phyloP scores from a whole-genome alignment of 116 monocot genomes.

The Papilionanthe hybrid region DNA sequence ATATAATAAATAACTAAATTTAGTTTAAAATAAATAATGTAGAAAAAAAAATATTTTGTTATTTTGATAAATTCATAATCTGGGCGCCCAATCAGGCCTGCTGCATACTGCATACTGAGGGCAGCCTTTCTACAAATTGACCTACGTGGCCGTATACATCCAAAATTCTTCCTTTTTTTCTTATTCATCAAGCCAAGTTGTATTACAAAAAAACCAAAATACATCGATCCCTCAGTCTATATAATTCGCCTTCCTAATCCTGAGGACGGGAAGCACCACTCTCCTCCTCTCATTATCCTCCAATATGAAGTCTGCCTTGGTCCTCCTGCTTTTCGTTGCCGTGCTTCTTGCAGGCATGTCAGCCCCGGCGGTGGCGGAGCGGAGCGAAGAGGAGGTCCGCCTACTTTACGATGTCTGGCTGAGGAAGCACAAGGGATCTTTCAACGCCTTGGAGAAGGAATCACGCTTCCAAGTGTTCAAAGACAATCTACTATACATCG shows the following conservation, averaged over 20 bases:
- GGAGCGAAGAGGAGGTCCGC: slow-evolving; percentile 29
- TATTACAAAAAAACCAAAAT: too few relatives aligned
- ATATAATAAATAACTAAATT: too few relatives aligned
- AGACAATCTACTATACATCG: slow-evolving; percentile 34
- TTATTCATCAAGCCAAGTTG: too few relatives aligned
- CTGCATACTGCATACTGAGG: too few relatives aligned
- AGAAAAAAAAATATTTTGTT: too few relatives aligned
- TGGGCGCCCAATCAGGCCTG: too few relatives aligned
- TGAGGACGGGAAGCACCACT: too few relatives aligned
- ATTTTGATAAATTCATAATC: too few relatives aligned
- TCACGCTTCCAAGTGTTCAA: slow-evolving; percentile 28
- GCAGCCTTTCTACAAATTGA: too few relatives aligned
- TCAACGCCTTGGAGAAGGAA: slow-evolving; percentile 29
- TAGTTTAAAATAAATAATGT: too few relatives aligned
- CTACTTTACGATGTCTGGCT: slow-evolving; percentile 28
- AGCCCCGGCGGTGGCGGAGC: neutral
- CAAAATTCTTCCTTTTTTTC: too few relatives aligned
- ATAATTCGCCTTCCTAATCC: neutral
- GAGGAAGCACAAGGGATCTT: slow-evolving; percentile 4
- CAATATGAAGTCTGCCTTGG: neutral
- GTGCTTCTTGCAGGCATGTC: neutral
- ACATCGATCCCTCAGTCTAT: neutral
- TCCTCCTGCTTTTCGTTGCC: neutral
- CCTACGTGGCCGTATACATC: too few relatives aligned
- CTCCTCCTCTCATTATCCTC: neutral